Conservation (phyloP, 2,329 filamentous ascomycete genomes). For the Coleophoma eucalyptorum region DNA sequence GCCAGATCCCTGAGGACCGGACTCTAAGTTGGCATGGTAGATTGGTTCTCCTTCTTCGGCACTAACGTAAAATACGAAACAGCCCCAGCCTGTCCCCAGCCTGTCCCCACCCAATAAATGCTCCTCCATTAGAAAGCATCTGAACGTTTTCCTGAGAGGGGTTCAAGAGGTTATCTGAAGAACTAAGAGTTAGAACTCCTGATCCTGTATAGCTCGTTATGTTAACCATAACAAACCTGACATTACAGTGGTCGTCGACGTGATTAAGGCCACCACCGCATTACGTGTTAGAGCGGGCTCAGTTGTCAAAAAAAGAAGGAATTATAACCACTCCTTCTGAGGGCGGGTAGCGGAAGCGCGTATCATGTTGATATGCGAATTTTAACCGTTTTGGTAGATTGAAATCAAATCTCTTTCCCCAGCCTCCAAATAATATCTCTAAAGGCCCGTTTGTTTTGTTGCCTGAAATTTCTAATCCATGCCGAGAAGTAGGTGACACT, state of each 20-base stretch:
- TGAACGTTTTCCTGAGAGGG: slow-evolving; percentile 19
- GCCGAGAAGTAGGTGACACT: slow-evolving; percentile 48
- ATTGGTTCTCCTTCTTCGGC: slow-evolving; percentile 27
- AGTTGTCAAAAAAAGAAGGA: slow-evolving; percentile 21
- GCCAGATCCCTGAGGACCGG: slow-evolving; percentile 16
- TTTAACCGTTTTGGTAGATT: slow-evolving; percentile 34
- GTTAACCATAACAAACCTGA: slow-evolving; percentile 18
- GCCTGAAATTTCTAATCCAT: slow-evolving; percentile 47
- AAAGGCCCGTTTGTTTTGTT: slow-evolving; percentile 42
- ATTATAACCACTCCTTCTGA: slow-evolving; percentile 4
- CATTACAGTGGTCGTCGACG: slow-evolving; percentile 11
- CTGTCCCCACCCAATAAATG: slow-evolving; percentile 19
- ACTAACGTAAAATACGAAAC: slow-evolving; percentile 20
- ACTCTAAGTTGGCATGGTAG: slow-evolving; percentile 35
- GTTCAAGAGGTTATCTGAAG: slow-evolving; percentile 14
- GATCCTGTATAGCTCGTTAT: slow-evolving; percentile 11
- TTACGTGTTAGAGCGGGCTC: slow-evolving; percentile 7
- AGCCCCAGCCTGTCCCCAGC: too few species aligned
- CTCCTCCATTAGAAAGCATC: slow-evolving; percentile 18
- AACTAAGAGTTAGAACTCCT: slow-evolving; percentile 13
- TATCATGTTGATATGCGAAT: slow-evolving; percentile 48
- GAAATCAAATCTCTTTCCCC: slow-evolving; percentile 40
- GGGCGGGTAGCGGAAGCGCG: slow-evolving; percentile 31
- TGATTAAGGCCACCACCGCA: slow-evolving; percentile 9
- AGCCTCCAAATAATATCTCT: slow-evolving; percentile 45